phyloP scores from a whole-genome alignment of 2,329 filamentous ascomycete genomes.

The Penicillium brevicompactum region DNA sequence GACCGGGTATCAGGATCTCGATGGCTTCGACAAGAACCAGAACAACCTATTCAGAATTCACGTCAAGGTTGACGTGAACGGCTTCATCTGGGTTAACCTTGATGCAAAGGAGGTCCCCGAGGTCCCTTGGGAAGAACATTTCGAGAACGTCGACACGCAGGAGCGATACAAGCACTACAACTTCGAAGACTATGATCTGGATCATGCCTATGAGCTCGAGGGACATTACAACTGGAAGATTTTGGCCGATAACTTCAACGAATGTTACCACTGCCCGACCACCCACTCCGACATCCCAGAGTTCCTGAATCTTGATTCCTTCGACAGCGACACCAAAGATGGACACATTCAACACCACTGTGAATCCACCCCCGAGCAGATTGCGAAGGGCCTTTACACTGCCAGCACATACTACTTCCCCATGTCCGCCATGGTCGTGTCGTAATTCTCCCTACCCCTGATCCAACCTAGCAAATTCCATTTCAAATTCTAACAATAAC shows the following conservation, averaged over 20 bases:
- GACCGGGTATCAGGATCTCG: slow-evolving; percentile 17
- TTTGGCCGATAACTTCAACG: slow-evolving; percentile 43
- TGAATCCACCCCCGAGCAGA: slow-evolving; percentile 52
- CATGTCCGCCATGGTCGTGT: slow-evolving; percentile 33
- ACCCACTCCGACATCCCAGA: slow-evolving; percentile 61
- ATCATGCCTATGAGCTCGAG: slow-evolving; percentile 23
- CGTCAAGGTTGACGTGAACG: slow-evolving; percentile 24
- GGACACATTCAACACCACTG: not conserved
- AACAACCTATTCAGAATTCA: slow-evolving; percentile 24
- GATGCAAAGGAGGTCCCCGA: slow-evolving; percentile 24
- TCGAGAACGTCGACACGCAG: slow-evolving; percentile 23
- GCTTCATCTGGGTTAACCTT: slow-evolving; percentile 27
- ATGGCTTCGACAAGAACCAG: slow-evolving; percentile 21
- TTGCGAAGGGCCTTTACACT: slow-evolving; percentile 47
- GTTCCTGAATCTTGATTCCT: slow-evolving; percentile 60
- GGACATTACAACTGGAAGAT: slow-evolving; percentile 29
- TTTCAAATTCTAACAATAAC: slow-evolving; percentile 25
- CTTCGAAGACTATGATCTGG: slow-evolving; percentile 24
- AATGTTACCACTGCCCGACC: slow-evolving; percentile 64
- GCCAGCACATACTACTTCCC: slow-evolving; percentile 39
- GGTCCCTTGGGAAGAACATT: slow-evolving; percentile 26
- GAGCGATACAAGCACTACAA: slow-evolving; percentile 24
- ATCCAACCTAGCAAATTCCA: too few relatives aligned
- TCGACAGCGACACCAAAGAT: slow-evolving; percentile 54
- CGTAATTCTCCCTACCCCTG: slow-evolving; percentile 22